Base-by-base conservation (phyloP, 2,329 filamentous ascomycete genomes). In the Cladophialophora chaetospira region DNA sequence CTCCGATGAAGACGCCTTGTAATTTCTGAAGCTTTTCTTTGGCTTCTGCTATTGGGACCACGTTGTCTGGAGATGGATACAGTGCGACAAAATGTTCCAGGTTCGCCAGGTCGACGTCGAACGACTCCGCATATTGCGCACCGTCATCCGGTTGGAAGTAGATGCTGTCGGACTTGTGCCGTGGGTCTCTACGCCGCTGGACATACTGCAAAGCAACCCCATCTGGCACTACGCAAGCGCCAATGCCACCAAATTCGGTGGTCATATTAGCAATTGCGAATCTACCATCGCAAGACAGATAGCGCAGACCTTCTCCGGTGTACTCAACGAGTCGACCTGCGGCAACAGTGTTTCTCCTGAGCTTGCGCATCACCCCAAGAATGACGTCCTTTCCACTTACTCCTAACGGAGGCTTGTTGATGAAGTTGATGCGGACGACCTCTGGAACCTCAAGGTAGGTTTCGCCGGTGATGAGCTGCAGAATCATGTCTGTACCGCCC, bases 241-340 rank as follows among this genome's bases (percentile, higher is more conserved):
- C 50, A 17, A 53, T 53, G 19, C 50, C 50, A 21, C 50, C 51
- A 8, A 46, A 47, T 29, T 47, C 51, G 8, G 76, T 76, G 0
- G 70, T 74, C 76, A 79, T 79, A 56, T 79, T 79, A n/a, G 70
- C 68, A 47, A 79, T 76, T 0, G 76, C 75, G 64, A 79, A 79
- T 2, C 77, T 68, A 0, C 74, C 75, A 66, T 79, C 77, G n/a
- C 65, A 69, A 0, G 70, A 73, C 3, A 79, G 66, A 47, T 72
- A 65, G 21, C 69, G 55, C 1, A 73, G 58, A 1, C 77, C 75
- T 0, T 74, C 70, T 0, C 77, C 77, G 2, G 68, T 71, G 50
- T 74, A 79, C 62, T 79, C 77, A 1, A 79, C 76, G 3, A 76
- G 70, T 5, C 76, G 65, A 13, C 78, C 71, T 0, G 71, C 69